Evolutionary conservation across 164 flowering plant genomes (phyloP), one percentile per base, ranked within the genome.

Genomic region (Nelumbo lutea): DNA sequence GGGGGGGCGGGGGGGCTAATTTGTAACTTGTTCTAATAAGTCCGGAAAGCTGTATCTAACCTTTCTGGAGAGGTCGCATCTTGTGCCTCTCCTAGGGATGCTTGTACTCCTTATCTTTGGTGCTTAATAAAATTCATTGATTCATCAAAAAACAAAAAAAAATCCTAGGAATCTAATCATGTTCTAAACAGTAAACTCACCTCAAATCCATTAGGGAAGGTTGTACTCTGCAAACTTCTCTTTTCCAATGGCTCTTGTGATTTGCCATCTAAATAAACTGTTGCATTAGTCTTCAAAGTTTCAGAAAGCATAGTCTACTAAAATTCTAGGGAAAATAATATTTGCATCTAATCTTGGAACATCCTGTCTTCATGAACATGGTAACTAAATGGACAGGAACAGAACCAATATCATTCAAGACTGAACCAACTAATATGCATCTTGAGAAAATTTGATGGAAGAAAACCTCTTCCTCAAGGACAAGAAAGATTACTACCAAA

Each of bases 181-280:
- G 27, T 27, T 27, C 27, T 44, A 47, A 10, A 45, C 5, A 48
- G 15, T n/a, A 50, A 43, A 43, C 62, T 62, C 68, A 86, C 97
- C 89, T 90, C 90, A 71, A 88, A 83, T 71, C 86, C 97, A 43
- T 62, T 84, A 59, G 94, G 97, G 70, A 90, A 89, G 63, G 83
- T 81, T 66, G 87, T 78, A 60, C 47, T 62, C 39, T 15, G 62
- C 45, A 64, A 45, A 50, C 70, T 9, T 62, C 68, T 81, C 76
- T 83, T 84, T 75, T 82, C 79, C 55, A 55, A 9, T 48, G 82
- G 72, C 13, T 62, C 72, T 51, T 74, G 52, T 58, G 77, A 52
- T 47, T 57, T 64, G 59, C 74, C 63, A 67, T 78, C 85, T 61
- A 82, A 75, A 59, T 71, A 62, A 79, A 72, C 71, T 75, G 75